Conservation (phyloP, 441 rosid genomes). For the Erodium trifolium region DNA sequence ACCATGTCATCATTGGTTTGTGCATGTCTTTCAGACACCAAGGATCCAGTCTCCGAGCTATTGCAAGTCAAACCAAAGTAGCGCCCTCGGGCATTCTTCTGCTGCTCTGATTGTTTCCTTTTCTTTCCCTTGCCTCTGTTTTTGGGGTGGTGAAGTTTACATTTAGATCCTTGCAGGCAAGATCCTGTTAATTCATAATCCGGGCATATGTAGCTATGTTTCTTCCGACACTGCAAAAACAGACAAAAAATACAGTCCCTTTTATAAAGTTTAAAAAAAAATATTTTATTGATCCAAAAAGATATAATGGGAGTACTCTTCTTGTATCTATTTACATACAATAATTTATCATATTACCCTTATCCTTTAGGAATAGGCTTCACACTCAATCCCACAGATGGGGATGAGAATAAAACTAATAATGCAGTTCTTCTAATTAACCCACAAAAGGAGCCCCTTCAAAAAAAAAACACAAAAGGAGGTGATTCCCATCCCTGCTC, state of each 20-base stretch:
- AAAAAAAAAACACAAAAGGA: background rate
- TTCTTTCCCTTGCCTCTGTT: slow-evolving; percentile 53
- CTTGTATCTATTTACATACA: slow-evolving; percentile 2
- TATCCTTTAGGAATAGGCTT: background rate
- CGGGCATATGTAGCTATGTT: slow-evolving; percentile 88
- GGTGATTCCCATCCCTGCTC: background rate
- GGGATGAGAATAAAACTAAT: background rate
- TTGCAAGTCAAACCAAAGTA: slow-evolving; percentile 43
- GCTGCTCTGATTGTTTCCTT: slow-evolving; percentile 41
- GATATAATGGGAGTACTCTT: background rate
- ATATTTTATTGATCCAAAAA: slow-evolving; percentile 17
- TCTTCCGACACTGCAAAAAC: slow-evolving; percentile 77
- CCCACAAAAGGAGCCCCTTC: background rate
- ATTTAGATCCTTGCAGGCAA: slow-evolving; percentile 71
- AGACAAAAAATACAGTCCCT: slow-evolving; percentile 28
- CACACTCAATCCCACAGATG: background rate
- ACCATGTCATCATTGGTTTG: slow-evolving; percentile 19
- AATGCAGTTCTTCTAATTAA: background rate
- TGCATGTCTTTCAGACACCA: slow-evolving; percentile 23
- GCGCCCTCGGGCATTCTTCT: slow-evolving; percentile 44
- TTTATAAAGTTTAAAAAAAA: slow-evolving; percentile 13
- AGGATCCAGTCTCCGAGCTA: slow-evolving; percentile 26
- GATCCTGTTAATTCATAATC: slow-evolving; percentile 61
- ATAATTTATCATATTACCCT: background rate
- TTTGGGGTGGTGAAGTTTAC: slow-evolving; percentile 94